Conservation (phyloP, 1,139 yeast genomes). For the Yamadazyma atlantica region DNA sequence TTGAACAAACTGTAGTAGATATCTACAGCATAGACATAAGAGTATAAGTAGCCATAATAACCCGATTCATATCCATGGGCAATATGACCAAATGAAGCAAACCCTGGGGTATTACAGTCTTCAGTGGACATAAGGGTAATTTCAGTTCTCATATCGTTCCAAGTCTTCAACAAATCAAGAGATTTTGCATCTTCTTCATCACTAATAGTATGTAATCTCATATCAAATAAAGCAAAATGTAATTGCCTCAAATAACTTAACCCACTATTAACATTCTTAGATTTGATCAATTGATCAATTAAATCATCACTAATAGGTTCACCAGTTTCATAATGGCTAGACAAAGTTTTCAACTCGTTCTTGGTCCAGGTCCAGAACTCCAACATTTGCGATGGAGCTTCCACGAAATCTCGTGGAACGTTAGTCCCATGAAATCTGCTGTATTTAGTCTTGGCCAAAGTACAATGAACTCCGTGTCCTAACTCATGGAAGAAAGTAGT, state of each 20-base stretch:
- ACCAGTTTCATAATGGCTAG: slow-evolving; percentile 66
- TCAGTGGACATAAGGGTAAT: slow-evolving; percentile 59
- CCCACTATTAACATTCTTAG: slow-evolving; percentile 79
- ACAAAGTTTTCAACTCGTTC: slow-evolving; percentile 54
- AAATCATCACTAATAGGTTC: slow-evolving; percentile 58
- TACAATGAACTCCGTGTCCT: slow-evolving; percentile 85
- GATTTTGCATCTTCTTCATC: slow-evolving; percentile 36
- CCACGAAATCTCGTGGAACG: slow-evolving; percentile 84
- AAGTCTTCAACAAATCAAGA: slow-evolving; percentile 50
- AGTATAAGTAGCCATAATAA: slow-evolving; percentile 84
- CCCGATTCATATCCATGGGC: slow-evolving; percentile 87
- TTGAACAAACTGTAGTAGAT: slow-evolving; percentile 75
- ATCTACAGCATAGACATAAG: slow-evolving; percentile 83
- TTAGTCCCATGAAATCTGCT: slow-evolving; percentile 73
- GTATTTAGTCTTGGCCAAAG: slow-evolving; percentile 64
- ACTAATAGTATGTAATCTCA: slow-evolving; percentile 60
- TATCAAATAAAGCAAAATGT: slow-evolving; percentile 76
- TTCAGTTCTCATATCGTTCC: slow-evolving; percentile 65
- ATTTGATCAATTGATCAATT: slow-evolving; percentile 57
- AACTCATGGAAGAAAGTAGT: slow-evolving; percentile 86
- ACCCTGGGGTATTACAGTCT: slow-evolving; percentile 58
- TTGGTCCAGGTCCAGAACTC: slow-evolving; percentile 88
- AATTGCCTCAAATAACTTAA: slow-evolving; percentile 70
- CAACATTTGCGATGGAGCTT: slow-evolving; percentile 86
- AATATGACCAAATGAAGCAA: slow-evolving; percentile 77